A percentile compares a stretch with the other conserved stretches of the same genome.
These are phyloP conservation scores for Arthromyces matolae DNA, from an alignment of 768 basidiomycete species.

Conservation along the genomic window DNA sequence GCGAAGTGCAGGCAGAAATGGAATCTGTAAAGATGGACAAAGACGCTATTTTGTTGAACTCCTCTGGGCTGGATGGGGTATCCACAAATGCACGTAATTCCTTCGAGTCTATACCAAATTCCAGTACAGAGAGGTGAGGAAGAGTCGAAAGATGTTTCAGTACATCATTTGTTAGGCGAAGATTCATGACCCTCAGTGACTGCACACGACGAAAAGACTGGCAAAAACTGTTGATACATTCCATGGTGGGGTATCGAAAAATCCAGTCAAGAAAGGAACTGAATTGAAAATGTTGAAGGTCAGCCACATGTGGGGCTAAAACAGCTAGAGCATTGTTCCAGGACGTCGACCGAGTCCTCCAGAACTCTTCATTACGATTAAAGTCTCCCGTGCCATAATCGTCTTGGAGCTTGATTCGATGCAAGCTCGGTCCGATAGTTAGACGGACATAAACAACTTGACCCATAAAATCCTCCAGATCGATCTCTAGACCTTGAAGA, in stretches of 20 bases:
- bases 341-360: too few species aligned
- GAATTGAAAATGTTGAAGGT: background rate
- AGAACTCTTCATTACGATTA: too few species aligned
- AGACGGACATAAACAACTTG: too few species aligned
- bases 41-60: background rate
- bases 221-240: background rate
- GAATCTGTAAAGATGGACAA: background rate
- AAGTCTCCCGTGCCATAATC: too few species aligned
- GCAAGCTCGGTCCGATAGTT: too few species aligned
- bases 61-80: background rate
- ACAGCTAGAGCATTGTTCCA: conserved; percentile 1
- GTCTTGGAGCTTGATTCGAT: too few species aligned
- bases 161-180: background rate
- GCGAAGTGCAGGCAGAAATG: background rate
- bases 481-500: too few species aligned
- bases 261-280: background rate
- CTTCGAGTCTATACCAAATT: conserved; percentile 1
- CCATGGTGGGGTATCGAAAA: background rate
- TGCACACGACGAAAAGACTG: background rate
- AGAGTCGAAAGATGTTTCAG: conserved; percentile 1
- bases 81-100: conserved; percentile 1
- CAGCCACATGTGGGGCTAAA: background rate
- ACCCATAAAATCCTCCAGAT: too few species aligned
- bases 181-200: background rate
- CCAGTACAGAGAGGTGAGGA: background rate